Conservation (phyloP, 1,139 yeast genomes). For the Yamadazyma sp. region DNA sequence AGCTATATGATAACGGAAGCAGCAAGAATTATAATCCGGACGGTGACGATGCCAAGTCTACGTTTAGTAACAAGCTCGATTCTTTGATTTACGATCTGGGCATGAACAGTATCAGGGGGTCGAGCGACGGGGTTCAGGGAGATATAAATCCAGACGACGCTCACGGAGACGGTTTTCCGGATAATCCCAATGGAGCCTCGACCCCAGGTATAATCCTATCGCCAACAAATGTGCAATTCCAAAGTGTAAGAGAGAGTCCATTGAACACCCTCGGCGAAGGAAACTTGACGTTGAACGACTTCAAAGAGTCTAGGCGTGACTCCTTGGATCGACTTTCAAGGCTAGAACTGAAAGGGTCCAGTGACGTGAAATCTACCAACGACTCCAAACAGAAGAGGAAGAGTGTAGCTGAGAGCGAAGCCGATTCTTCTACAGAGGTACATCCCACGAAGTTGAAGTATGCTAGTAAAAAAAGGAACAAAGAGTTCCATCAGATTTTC, state of each 20-base stretch:
- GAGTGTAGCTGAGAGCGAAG: constrained; percentile 8
- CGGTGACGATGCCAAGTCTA: constrained; percentile 7
- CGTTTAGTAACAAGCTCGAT: constrained; percentile 21
- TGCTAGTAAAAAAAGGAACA: constrained; percentile 49
- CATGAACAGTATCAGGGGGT: too few species aligned
- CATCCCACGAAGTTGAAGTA: constrained; percentile 20
- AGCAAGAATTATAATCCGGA: not conserved
- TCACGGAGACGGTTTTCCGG: too few species aligned
- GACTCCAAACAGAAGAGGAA: constrained; percentile 5
- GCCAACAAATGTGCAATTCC: constrained; percentile 47
- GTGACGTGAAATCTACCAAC: constrained; percentile 1
- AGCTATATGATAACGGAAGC: not conserved
- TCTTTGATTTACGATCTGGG: constrained; percentile 14
- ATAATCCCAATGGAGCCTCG: not conserved
- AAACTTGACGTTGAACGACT: constrained; percentile 59
- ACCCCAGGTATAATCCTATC: constrained; percentile 5
- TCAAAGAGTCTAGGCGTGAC: constrained; percentile 27
- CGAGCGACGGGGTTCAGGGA: too few species aligned
- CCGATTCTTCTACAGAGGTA: constrained; percentile 8
- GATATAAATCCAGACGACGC: too few species aligned
- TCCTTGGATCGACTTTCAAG: constrained; percentile 5
- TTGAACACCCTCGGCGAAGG: constrained; percentile 73
- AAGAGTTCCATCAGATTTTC: constrained; percentile 63
- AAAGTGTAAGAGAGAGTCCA: constrained; percentile 57
- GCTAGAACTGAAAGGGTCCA: constrained; percentile 2